Evolutionary conservation across 495 filamentous ascomycete genomes (phyloP), one percentile per base, ranked within the genome.

Genomic region (Penicillium ucsense): DNA sequence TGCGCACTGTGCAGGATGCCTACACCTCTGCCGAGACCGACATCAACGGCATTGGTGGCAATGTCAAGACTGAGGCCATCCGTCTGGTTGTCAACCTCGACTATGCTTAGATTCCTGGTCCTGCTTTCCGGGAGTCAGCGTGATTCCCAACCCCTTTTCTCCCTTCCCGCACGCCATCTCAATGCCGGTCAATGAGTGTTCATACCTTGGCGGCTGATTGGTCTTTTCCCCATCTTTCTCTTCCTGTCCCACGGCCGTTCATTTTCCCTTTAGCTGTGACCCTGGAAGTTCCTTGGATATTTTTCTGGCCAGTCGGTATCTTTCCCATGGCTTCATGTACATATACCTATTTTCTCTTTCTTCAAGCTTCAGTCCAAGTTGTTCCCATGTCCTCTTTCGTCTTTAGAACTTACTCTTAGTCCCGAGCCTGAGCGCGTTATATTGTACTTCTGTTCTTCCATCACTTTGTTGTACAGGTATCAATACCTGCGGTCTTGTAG

Each of bases 51-150:
- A 52, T 54, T 34, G 46, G 54, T 46, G 62, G 59, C 40, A 49
- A 50, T 34, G 41, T 41, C 38, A 29, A 45, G 20, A 5, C 38
- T 51, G 28, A 45, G 38, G 3, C 4, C 31, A 46, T 70, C 52
- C 68, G 68, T 51, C 60, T 72, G 8, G 28, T 56, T 20, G 62
- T 64, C 53, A 41, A 55, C 27, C 57, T 72, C 31, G 64, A 70
- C 66, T 72, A 50, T 49, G 41, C 31, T 34, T 53, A 54, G 46
- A 47, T 44, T 20, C 47, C 31, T 9, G 9, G 36, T 32, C 6
- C 10, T 6, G 9, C 31, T 45, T 28, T 32, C 46, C 47, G 40
- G 6, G 39, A 12, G 44, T 50, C 43, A 54, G 41, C 38, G 55
- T 43, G 30, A 40, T 43, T 40, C 27, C 28, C 31, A 29, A 11